These are phyloP conservation scores for Colletotrichum costaricense DNA, from an alignment of 2,329 filamentous ascomycete species.

Conservation along the genomic window DNA sequence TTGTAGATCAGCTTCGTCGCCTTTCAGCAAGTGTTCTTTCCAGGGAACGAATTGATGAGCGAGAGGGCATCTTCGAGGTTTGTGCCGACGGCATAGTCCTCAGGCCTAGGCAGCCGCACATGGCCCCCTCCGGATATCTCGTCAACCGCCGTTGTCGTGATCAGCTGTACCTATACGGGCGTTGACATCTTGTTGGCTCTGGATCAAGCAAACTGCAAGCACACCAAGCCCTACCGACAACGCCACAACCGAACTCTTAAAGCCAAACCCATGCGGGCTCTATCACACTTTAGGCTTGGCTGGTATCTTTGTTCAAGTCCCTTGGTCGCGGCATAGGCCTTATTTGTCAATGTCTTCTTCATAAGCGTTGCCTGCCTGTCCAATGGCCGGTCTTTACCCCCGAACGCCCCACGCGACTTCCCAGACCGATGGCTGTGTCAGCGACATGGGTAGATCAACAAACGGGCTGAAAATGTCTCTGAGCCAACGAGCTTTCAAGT, in stretches of 20 bases:
- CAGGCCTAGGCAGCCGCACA: not conserved
- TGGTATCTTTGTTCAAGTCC: not conserved
- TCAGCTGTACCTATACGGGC: not conserved
- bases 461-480: not conserved
- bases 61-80: not conserved
- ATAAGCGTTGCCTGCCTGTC: not conserved
- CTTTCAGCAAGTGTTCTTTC: not conserved
- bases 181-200: not conserved
- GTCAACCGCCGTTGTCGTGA: not conserved
- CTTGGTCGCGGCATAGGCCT: not conserved
- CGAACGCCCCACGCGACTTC: not conserved
- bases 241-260: slow-evolving; percentile 14
- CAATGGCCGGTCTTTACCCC: not conserved
- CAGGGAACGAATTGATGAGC: not conserved
- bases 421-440: slow-evolving; percentile 8
- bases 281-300: slow-evolving; percentile 1
- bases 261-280: slow-evolving; percentile 2
- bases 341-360: slow-evolving; percentile 19
- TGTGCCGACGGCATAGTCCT: not conserved
- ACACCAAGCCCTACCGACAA: slow-evolving; percentile 3
- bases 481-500: slow-evolving; percentile 7
- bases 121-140: not conserved
- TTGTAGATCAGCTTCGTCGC: not conserved
- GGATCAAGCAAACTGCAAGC: not conserved
- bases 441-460: not conserved